Evolutionary conservation across 108 stramenopile genomes (phyloP).

Genomic region (Asterionellopsis glacialis): DNA sequence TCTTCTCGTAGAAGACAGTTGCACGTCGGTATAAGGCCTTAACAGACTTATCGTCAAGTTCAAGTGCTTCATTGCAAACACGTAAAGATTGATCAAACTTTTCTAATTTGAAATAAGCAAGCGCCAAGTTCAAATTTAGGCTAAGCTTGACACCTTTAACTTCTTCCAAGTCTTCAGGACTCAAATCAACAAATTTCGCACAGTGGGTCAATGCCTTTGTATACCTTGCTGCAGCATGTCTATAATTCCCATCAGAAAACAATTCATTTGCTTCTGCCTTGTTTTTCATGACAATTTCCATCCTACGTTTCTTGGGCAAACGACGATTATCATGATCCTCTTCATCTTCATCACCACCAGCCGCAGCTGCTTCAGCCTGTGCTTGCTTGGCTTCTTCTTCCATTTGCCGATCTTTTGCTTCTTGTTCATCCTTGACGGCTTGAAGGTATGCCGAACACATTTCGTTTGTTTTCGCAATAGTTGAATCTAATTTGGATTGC

Average conservation of each 20-base stretch:
- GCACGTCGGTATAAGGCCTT: constrained; percentile 54
- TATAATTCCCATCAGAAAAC: constrained; percentile 38
- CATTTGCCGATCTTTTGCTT: constrained; percentile 42
- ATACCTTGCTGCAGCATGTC: constrained; percentile 49
- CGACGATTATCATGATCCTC: constrained; percentile 54
- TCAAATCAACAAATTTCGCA: constrained; percentile 49
- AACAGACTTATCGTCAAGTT: constrained; percentile 27
- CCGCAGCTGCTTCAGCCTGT: constrained; percentile 28
- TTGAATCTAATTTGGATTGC: constrained; percentile 26
- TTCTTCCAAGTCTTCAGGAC: constrained; percentile 41
- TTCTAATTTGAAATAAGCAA: constrained; percentile 45
- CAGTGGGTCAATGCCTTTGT: constrained; percentile 51
- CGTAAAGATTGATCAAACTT: constrained; percentile 45
- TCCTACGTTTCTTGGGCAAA: constrained; percentile 46
- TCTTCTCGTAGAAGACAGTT: constrained; percentile 41
- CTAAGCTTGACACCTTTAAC: constrained; percentile 40
- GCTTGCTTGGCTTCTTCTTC: constrained; percentile 44
- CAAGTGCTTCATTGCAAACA: constrained; percentile 43
- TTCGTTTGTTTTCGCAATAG: constrained; percentile 21
- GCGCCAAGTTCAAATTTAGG: constrained; percentile 41
- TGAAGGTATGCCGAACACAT: constrained; percentile 27
- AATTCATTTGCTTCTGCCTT: constrained; percentile 51
- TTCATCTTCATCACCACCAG: constrained; percentile 29
- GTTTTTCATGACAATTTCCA: constrained; percentile 63
- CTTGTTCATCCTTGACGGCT: constrained; percentile 27